Conservation (phyloP, 2,329 filamentous ascomycete genomes). For the Fusarium paranaense region DNA sequence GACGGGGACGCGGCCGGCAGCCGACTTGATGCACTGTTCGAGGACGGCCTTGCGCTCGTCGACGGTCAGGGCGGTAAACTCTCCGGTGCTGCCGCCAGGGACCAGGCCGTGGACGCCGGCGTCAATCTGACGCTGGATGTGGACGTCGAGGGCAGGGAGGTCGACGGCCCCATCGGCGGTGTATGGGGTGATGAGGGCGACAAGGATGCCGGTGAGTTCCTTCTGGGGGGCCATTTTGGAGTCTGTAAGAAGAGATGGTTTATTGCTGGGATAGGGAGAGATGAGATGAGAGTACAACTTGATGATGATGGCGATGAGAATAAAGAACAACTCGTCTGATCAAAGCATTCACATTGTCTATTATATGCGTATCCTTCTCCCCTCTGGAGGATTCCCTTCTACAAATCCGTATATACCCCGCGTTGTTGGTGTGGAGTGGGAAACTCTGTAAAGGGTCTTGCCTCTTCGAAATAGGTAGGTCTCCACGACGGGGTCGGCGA, state of each 20-base stretch:
- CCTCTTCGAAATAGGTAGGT: slow-evolving; percentile 35
- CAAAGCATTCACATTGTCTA: slow-evolving; percentile 3
- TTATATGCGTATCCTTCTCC: slow-evolving; percentile 19
- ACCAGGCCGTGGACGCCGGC: slow-evolving; percentile 62
- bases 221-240: slow-evolving; percentile 35
- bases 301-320: not conserved
- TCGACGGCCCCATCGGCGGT: slow-evolving; percentile 57
- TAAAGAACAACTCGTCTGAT: not conserved
- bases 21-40: slow-evolving; percentile 50
- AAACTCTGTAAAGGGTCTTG: slow-evolving; percentile 1
- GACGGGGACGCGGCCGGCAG: slow-evolving; percentile 55
- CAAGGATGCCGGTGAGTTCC: slow-evolving; percentile 56
- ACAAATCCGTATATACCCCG: slow-evolving; percentile 23
- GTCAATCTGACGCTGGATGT: slow-evolving; percentile 58
- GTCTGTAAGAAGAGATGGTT: not conserved
- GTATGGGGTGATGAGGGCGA: slow-evolving; percentile 62
- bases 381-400: not conserved
- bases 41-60: slow-evolving; percentile 60
- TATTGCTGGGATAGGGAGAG: not conserved
- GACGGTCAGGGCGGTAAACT: slow-evolving; percentile 58
- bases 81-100: slow-evolving; percentile 60
- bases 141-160: slow-evolving; percentile 44
- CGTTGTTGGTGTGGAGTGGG: slow-evolving; percentile 14
- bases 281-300: not conserved
- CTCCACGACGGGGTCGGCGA: slow-evolving; percentile 33